Evolutionary conservation across 2,329 filamentous ascomycete genomes (phyloP).

Genomic region (Aspergillus japonicus): DNA sequence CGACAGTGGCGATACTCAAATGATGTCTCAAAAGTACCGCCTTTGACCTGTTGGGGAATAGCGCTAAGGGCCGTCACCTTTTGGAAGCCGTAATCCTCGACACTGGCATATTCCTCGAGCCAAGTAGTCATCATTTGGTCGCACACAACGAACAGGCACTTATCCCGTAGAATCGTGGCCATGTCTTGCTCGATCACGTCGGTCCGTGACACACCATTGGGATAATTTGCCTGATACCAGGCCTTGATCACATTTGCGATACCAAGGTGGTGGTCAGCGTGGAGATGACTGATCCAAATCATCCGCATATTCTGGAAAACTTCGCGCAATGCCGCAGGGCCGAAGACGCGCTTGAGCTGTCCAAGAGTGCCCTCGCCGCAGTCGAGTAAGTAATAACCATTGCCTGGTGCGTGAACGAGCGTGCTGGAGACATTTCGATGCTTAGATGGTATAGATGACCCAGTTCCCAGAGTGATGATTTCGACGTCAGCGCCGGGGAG

Average conservation of each 20-base stretch:
- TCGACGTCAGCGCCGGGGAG: slow-evolving; percentile 75
- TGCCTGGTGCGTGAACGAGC: slow-evolving; percentile 75
- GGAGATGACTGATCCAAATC: slow-evolving; percentile 92
- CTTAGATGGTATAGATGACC: slow-evolving; percentile 84
- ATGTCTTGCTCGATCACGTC: slow-evolving; percentile 35
- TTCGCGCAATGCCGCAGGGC: slow-evolving; percentile 61
- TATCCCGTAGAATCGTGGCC: slow-evolving; percentile 40
- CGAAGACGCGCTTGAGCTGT: slow-evolving; percentile 74
- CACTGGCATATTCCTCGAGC: slow-evolving; percentile 73
- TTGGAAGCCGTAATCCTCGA: slow-evolving; percentile 74
- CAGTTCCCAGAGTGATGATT: slow-evolving; percentile 84
- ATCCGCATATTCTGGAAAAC: slow-evolving; percentile 74
- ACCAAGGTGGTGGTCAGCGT: slow-evolving; percentile 94
- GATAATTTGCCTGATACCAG: slow-evolving; percentile 66
- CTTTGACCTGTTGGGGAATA: slow-evolving; percentile 21
- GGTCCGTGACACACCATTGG: slow-evolving; percentile 38
- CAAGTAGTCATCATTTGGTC: slow-evolving; percentile 70
- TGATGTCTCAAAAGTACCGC: slow-evolving; percentile 21
- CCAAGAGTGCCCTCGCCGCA: slow-evolving; percentile 90
- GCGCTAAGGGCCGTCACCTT: slow-evolving; percentile 53
- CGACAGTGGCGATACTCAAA: slow-evolving; percentile 33
- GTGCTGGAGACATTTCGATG: slow-evolving; percentile 94
- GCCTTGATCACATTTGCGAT: slow-evolving; percentile 76
- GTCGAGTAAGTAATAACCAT: slow-evolving; percentile 88
- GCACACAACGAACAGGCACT: slow-evolving; percentile 64